Evolutionary conservation across 1,284 basidiomycete genomes (phyloP), one percentile per base, ranked within the genome.

Genomic region (Coniophora puteana): DNA sequence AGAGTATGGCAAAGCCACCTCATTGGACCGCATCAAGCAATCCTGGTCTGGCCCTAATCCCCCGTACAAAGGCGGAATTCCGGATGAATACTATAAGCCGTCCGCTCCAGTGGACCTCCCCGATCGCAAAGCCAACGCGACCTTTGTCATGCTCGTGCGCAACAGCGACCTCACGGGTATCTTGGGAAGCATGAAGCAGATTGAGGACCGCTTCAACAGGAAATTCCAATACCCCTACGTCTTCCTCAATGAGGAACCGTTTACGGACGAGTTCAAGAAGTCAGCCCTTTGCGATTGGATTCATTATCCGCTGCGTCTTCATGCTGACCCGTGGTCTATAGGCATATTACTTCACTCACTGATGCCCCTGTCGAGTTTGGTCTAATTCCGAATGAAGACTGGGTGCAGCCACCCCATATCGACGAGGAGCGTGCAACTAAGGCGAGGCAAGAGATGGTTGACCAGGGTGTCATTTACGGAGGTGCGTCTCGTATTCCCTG

Each of bases 381-480:
- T 7, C 67, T 87, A 30, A 92, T 98, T 50, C 82, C 86, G 1
- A 64, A 66, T 8, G 81, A 90, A 4, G 72, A 93, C 47, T 97
- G 94, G 94, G 66, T 74, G 48, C 92, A 95, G 58, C 92, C 93
- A 1, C 65, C 75, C 24, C 92, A 78, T 76, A 89, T 92, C 46
- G 81, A 92, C 52, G 89, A 94, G 64, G 71, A 71, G 1, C 81
- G 75, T 51, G 93, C 93, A 0, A 71, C 67, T 0, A 74, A 69
- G n/a, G 69, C 80, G n/a, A 74, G 93, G 38, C 72, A 82, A 30
- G 68, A 83, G 28, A 93, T 95, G 88, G 69, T 78, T n/a, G 70
- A 74, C 51, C 71, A 90, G 41, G 75, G 81, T 44, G 88, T 96
- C 51, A 93, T 94, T 39, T 96, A 96, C 50, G 93, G 91, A 54